Conservation (phyloP, 495 filamentous ascomycete genomes). For the Talaromyces ruber region DNA sequence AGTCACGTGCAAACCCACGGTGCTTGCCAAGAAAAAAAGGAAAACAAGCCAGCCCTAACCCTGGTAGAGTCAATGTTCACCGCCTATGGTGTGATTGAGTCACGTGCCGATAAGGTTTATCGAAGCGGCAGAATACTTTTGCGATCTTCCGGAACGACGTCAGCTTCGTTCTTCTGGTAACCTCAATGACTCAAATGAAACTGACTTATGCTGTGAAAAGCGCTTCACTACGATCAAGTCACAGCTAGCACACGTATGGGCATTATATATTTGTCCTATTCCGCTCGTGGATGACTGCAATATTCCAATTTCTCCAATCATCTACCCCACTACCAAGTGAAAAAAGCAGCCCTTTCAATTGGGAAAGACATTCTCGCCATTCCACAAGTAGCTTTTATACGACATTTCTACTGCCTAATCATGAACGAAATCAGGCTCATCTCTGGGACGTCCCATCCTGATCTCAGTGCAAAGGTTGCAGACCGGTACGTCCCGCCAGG, state of each 20-base stretch:
- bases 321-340: not conserved
- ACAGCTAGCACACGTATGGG: not conserved
- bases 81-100: not conserved
- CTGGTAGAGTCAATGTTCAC: not conserved
- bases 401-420: not conserved
- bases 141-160: not conserved
- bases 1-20: not conserved
- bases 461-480: slow-evolving; percentile 3
- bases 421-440: slow-evolving; percentile 1
- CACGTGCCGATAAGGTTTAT: not conserved
- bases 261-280: not conserved
- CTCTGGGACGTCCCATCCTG: not conserved
- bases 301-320: not conserved
- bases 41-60: not conserved
- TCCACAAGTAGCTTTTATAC: not conserved
- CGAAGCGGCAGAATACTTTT: not conserved
- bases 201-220: not conserved
- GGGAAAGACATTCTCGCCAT: not conserved
- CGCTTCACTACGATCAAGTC: not conserved
- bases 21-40: not conserved
- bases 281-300: not conserved
- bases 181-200: not conserved
- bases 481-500: not conserved
- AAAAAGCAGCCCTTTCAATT: not conserved
- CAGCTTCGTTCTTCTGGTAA: not conserved